Base-by-base conservation (phyloP, 2,329 filamentous ascomycete species). In the Juglanconis sp. region DNA sequence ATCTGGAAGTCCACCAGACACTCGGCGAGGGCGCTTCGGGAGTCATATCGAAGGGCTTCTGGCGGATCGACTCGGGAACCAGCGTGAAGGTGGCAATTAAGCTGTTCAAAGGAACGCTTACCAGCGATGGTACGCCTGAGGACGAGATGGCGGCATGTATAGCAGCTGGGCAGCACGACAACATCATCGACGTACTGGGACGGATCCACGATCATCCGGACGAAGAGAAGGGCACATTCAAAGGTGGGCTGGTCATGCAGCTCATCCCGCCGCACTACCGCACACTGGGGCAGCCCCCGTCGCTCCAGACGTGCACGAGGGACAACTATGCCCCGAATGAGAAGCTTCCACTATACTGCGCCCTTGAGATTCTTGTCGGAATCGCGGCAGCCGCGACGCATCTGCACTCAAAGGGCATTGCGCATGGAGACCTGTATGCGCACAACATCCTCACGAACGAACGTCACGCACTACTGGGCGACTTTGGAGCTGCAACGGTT, bases 61-160 rank as follows among this genome's bases (percentile, higher is more conserved):
- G 76, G 74, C 71, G 68, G 32, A 63, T 64, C 2, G 65, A 63
- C 9, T 65, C 68, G 3, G 65, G 67, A 32, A 57, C 60, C 5
- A 67, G 56, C 4, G 71, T 74, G 40, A 68, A 76, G 11, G 79
- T 81, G 0, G 78, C 79, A 2, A 72, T 81, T 67, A 81, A 81
- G 65, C 68, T 81, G 6, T 81, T 81, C 69, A 76, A 74, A 46
- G 78, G 78, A n/a, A 69, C 73, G 8, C 69, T 79, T 10, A 79
- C 78, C 8, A 78, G 74, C 63, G 78, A 81, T 62, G 79, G 79
- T 13, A 76, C 74, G 5, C 79, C 79, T 0, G 67, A 71, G n/a
- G 79, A 81, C 65, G 79, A 81, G 67, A 77, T 81, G 77, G 71
- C 72, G 9, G 78, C 78, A 3, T 78, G 73, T 59, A 73, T 81